These are phyloP conservation scores for Fusarium tjaetaba DNA, from an alignment of 2,329 filamentous ascomycete genomes.

Conservation along the genomic window DNA sequence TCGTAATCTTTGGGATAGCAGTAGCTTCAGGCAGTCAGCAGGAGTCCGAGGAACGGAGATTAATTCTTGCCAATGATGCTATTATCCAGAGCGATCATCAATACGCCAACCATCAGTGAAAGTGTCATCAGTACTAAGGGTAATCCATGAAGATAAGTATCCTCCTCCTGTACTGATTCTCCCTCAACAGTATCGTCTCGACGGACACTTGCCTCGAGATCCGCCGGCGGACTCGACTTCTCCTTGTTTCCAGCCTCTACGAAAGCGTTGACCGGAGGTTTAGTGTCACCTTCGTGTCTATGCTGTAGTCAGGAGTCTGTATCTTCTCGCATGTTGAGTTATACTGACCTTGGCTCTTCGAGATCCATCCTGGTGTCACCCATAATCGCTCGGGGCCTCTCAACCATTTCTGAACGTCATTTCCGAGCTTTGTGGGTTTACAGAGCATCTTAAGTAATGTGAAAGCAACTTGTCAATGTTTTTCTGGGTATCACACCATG, in stretches of 20 bases:
- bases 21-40: constrained; percentile 25
- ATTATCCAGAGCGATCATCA: constrained; percentile 38
- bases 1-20: constrained; percentile 42
- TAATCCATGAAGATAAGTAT: constrained; percentile 25
- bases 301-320: rapidly evolving
- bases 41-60: rapidly evolving
- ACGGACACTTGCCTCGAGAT: background rate
- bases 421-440: rapidly evolving
- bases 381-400: background rate
- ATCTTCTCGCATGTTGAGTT: rapidly evolving
- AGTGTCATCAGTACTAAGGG: constrained; percentile 23
- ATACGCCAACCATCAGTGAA: constrained; percentile 32
- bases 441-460: background rate
- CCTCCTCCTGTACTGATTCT: background rate
- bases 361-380: no score
- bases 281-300: background rate
- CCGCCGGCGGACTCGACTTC: background rate
- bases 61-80: constrained; percentile 29
- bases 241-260: background rate
- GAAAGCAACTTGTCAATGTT: background rate
- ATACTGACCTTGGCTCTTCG: background rate
- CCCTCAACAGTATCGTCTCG: background rate
- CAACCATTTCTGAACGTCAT: no score
- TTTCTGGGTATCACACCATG: background rate
- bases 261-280: rapidly evolving